phyloP scores from a whole-genome alignment of 2,329 filamentous ascomycete species.

The Stagonosporopsis rhizophila region DNA sequence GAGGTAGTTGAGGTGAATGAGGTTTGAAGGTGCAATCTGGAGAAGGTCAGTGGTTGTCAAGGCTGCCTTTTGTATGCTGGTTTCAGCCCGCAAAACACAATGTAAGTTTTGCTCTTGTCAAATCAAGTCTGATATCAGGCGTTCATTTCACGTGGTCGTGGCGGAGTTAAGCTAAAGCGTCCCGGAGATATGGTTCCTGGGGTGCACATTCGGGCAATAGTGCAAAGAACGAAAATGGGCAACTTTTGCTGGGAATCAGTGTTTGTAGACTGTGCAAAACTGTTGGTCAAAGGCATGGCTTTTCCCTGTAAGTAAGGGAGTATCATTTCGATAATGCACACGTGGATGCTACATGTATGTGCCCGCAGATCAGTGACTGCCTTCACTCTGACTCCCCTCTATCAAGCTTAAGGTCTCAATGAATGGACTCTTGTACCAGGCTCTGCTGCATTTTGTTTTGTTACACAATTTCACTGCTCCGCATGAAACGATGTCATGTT shows the following conservation, averaged over 20 bases:
- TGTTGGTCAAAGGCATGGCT: neutral
- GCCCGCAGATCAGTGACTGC: neutral
- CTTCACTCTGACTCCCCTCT: neutral
- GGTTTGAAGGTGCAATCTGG: neutral
- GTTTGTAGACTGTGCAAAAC: neutral
- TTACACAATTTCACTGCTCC: neutral
- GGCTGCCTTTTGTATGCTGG: neutral
- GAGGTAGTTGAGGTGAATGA: neutral
- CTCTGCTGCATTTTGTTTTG: neutral
- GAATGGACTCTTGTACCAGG: neutral
- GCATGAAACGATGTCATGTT: neutral
- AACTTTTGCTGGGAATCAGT: neutral
- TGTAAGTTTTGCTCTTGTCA: neutral
- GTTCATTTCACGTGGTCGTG: neutral
- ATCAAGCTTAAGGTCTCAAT: neutral
- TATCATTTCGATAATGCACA: neutral
- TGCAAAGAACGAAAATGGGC: neutral
- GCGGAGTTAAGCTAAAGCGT: neutral
- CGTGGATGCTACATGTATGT: neutral
- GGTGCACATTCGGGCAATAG: neutral
- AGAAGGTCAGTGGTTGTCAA: neutral
- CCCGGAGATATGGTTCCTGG: neutral
- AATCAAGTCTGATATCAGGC: neutral
- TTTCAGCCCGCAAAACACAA: neutral
- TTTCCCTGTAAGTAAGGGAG: neutral